A percentile compares a stretch with the other conserved stretches of the same genome.
Conservation (phyloP, 805 yeast species). For the Debaryomyces prosopidis region DNA sequence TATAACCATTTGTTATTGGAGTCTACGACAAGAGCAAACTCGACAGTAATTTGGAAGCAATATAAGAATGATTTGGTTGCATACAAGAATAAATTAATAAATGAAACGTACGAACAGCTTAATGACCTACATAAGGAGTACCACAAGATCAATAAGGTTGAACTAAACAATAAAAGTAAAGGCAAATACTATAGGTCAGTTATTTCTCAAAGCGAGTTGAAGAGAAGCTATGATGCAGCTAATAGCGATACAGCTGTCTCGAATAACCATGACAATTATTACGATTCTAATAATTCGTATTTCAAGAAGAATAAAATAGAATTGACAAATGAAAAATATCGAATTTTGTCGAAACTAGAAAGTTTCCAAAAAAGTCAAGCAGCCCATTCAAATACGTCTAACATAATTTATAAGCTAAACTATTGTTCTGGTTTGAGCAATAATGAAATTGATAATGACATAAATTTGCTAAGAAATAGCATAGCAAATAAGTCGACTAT, state of each 20-base stretch:
- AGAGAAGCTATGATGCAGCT: slow-evolving; percentile 4
- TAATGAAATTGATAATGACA: slow-evolving; percentile 27
- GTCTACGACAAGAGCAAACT: slow-evolving; percentile 19
- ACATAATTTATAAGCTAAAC: slow-evolving; percentile 7
- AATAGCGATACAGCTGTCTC: slow-evolving; percentile 4
- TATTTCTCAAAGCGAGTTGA: slow-evolving; percentile 17
- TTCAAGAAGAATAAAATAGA: slow-evolving; percentile 31
- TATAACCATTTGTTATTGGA: slow-evolving; percentile 28
- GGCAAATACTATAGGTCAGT: slow-evolving; percentile 28
- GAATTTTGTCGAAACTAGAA: slow-evolving; percentile 9
- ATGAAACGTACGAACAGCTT: slow-evolving; percentile 27
- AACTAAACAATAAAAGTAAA: slow-evolving; percentile 8
- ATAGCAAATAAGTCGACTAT: not conserved
- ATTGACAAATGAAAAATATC: slow-evolving; percentile 27
- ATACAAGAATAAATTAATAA: slow-evolving; percentile 24
- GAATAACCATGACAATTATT: slow-evolving; percentile 16
- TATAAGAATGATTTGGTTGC: slow-evolving; percentile 25
- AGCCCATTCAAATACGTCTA: not conserved
- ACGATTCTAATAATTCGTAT: slow-evolving; percentile 22
- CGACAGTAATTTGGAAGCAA: slow-evolving; percentile 35
- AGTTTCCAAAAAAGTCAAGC: slow-evolving; percentile 1
- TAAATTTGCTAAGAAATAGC: slow-evolving; percentile 14
- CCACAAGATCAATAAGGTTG: slow-evolving; percentile 19
- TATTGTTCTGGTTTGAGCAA: slow-evolving; percentile 21
- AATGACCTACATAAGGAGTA: slow-evolving; percentile 29